These are phyloP conservation scores for Nepenthes mirabilis DNA, from an alignment of 148 eudicot genomes.

Conservation along the genomic window DNA sequence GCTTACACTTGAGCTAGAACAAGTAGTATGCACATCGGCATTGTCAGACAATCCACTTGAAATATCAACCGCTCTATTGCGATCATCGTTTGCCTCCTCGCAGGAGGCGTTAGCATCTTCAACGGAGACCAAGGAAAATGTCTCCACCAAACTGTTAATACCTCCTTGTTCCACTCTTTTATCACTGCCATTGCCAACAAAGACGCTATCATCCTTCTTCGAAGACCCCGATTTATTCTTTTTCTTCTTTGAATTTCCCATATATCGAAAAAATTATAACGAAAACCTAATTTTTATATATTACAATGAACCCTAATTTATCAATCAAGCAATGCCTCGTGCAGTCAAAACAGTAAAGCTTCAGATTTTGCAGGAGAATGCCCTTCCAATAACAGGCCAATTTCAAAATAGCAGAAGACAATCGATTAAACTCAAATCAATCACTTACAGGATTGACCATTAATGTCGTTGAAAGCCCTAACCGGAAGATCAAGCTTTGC, in stretches of 20 bases:
- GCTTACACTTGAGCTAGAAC: conserved; percentile 43
- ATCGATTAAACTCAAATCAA: too few species aligned
- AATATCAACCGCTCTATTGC: conserved; percentile 41
- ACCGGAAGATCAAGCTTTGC: too few species aligned
- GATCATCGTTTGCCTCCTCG: conserved; percentile 42
- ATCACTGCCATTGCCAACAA: conserved; percentile 2
- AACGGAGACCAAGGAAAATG: conserved; percentile 45
- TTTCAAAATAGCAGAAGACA: too few species aligned
- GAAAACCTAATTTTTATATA: too few species aligned
- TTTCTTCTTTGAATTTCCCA: conserved; percentile 56
- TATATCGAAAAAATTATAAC: conserved; percentile 7
- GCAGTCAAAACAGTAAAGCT: too few species aligned
- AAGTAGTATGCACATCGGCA: conserved; percentile 22
- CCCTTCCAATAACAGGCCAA: too few species aligned
- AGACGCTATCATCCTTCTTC: conserved; percentile 9
- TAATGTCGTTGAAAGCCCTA: too few species aligned
- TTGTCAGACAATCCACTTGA: conserved; percentile 22
- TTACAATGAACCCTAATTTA: background rate
- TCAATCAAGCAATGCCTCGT: too few species aligned
- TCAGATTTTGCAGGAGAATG: too few species aligned
- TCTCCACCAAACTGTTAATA: conserved; percentile 36
- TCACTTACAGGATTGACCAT: too few species aligned
- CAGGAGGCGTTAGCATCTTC: conserved; percentile 52
- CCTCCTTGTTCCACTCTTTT: conserved; percentile 17
- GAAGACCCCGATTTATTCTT: conserved; percentile 30